These are phyloP conservation scores for Gleditsia sinensis DNA, from an alignment of 306 rosid species.

Conservation along the genomic window DNA sequence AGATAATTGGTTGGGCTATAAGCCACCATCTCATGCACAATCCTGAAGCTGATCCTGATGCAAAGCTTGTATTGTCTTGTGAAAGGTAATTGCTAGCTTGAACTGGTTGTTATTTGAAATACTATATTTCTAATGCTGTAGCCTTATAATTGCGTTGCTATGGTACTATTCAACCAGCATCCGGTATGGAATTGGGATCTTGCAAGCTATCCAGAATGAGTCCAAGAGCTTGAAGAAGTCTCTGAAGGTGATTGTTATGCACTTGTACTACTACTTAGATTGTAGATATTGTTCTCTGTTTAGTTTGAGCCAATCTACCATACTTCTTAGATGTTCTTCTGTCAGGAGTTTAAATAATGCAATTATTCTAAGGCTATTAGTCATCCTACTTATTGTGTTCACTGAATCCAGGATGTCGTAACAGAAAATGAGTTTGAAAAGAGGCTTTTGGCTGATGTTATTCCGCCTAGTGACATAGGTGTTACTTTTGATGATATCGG, in stretches of 20 bases:
- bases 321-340: not conserved
- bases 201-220: slow-evolving; percentile 91
- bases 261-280: slow-evolving; percentile 30
- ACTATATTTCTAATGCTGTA: slow-evolving; percentile 32
- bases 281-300: slow-evolving; percentile 15
- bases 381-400: slow-evolving; percentile 31
- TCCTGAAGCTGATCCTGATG: slow-evolving; percentile 72
- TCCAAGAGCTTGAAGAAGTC: slow-evolving; percentile 93
- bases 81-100: slow-evolving; percentile 65
- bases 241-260: slow-evolving; percentile 73
- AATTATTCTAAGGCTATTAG: slow-evolving; percentile 23
- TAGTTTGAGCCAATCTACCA: slow-evolving; percentile 13
- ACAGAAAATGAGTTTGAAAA: slow-evolving; percentile 99
- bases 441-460: slow-evolving; percentile 95
- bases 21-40: slow-evolving; percentile 94
- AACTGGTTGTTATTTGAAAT: slow-evolving; percentile 39
- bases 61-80: slow-evolving; percentile 70
- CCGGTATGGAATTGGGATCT: slow-evolving; percentile 80
- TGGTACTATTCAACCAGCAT: slow-evolving; percentile 73
- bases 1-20: slow-evolving; percentile 97
- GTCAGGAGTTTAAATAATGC: not conserved
- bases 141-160: slow-evolving; percentile 42
- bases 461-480: slow-evolving; percentile 96
- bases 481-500: slow-evolving; percentile 99
- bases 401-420: slow-evolving; percentile 79